Conservation (phyloP, 768 basidiomycete genomes). For the Agrocybe praecox region DNA sequence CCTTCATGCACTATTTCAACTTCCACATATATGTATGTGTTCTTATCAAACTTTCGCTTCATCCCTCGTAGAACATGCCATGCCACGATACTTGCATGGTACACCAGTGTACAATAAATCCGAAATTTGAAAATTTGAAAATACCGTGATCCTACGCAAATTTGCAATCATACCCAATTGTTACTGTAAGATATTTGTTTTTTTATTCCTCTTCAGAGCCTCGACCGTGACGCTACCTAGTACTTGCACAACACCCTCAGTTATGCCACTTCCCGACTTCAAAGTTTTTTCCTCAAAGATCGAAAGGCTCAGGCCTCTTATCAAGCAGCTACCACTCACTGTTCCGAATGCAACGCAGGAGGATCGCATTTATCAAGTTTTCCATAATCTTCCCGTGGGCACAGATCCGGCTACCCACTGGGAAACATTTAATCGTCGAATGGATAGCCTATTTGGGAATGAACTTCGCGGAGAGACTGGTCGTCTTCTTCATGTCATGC, state of each 20-base stretch:
- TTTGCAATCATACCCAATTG: too few relatives aligned
- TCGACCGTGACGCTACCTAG: too few relatives aligned
- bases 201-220: too few relatives aligned
- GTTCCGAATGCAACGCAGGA: background rate
- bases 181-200: background rate
- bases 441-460: constrained; percentile 11
- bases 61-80: too few relatives aligned
- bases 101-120: too few relatives aligned
- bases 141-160: too few relatives aligned
- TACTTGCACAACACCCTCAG: too few relatives aligned
- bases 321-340: background rate
- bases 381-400: background rate
- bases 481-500: background rate
- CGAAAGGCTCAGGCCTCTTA: background rate
- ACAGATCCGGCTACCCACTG: background rate
- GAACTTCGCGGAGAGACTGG: constrained; percentile 2
- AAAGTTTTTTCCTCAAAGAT: background rate
- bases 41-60: too few relatives aligned
- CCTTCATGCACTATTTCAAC: too few relatives aligned
- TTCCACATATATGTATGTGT: too few relatives aligned
- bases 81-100: too few relatives aligned
- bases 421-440: constrained; percentile 12
- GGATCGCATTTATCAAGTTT: background rate
- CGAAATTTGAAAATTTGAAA: too few relatives aligned
- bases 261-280: background rate